A percentile compares a stretch with the other conserved stretches of the same genome.
These are phyloP conservation scores for Mimosa bimucronata DNA, from an alignment of 306 rosid species.

Conservation along the genomic window DNA sequence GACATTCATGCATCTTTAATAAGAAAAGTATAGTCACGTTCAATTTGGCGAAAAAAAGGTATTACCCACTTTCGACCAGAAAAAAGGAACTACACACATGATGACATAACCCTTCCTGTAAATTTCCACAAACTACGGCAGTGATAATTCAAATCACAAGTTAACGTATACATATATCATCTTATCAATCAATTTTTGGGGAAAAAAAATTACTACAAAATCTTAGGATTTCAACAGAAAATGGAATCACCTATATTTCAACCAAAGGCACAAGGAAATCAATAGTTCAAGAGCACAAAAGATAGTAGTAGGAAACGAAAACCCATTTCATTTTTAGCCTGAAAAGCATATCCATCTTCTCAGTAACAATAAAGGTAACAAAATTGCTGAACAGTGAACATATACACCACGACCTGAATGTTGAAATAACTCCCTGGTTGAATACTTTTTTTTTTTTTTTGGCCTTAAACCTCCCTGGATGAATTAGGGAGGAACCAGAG, in stretches of 20 bases:
- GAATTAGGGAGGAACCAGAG: too few species aligned
- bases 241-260: not conserved
- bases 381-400: conserved; percentile 3
- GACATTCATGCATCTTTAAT: not conserved
- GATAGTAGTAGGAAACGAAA: not conserved
- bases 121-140: not conserved
- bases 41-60: too few species aligned
- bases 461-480: too few species aligned
- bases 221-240: not conserved
- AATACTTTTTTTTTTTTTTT: too few species aligned
- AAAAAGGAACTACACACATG: too few species aligned
- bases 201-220: too few species aligned
- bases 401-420: conserved; percentile 21
- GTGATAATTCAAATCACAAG: not conserved
- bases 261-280: not conserved
- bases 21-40: not conserved
- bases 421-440: too few species aligned
- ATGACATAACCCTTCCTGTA: not conserved
- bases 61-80: too few species aligned
- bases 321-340: not conserved
- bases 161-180: not conserved
- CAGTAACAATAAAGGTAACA: not conserved
- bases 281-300: not conserved
- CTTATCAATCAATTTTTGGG: not conserved
- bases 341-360: conserved; percentile 21